Evolutionary conservation across 306 rosid species (phyloP).

Genomic region (Lagenaria siceraria): DNA sequence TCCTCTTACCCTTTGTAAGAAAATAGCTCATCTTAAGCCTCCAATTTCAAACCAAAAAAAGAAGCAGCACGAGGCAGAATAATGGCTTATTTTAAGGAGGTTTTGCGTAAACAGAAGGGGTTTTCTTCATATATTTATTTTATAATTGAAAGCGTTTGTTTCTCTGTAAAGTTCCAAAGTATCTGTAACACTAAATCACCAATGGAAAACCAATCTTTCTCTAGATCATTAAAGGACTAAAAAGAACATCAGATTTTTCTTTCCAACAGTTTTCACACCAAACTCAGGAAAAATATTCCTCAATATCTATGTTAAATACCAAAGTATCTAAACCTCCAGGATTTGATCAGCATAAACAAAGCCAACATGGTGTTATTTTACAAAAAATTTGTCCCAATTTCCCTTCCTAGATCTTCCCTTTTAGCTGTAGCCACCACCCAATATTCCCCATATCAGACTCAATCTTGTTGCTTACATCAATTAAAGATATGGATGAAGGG

Average conservation of each 20-base stretch:
- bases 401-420: slow-evolving; percentile 43
- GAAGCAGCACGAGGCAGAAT: slow-evolving; percentile 51
- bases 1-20: slow-evolving; percentile 24
- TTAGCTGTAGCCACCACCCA: slow-evolving; percentile 8
- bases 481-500: slow-evolving; percentile 16
- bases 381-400: slow-evolving; percentile 17
- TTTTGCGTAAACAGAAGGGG: slow-evolving; percentile 22
- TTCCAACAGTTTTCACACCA: slow-evolving; percentile 17
- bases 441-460: slow-evolving; percentile 11
- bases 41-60: slow-evolving; percentile 11
- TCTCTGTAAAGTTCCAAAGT: slow-evolving; percentile 26
- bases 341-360: slow-evolving; percentile 7
- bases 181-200: slow-evolving; percentile 32
- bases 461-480: slow-evolving; percentile 39
- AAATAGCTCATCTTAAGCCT: slow-evolving; percentile 15
- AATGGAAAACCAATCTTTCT: slow-evolving; percentile 30
- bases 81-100: slow-evolving; percentile 53
- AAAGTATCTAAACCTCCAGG: slow-evolving; percentile 25
- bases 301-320: slow-evolving; percentile 55
- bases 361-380: slow-evolving; percentile 13
- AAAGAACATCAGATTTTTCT: slow-evolving; percentile 19
- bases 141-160: slow-evolving; percentile 24
- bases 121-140: background rate
- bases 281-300: slow-evolving; percentile 35
- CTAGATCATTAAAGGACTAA: slow-evolving; percentile 34